Conservation (phyloP, 139 green algal species). For the Haematococcus sp. region DNA sequence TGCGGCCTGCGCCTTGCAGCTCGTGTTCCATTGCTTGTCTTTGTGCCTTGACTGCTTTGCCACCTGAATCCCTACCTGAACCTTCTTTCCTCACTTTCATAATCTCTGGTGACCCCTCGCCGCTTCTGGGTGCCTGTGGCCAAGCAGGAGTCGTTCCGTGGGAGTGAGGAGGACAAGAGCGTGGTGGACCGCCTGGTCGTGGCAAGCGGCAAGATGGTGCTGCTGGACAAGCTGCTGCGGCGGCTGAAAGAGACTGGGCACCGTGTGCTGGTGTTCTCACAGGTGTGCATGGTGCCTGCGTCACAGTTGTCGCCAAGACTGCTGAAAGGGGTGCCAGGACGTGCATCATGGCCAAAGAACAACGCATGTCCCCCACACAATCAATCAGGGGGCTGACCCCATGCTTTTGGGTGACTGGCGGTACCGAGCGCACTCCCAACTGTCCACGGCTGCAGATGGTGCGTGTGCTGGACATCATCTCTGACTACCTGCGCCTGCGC, state of each 20-base stretch:
- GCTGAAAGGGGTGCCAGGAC: not conserved
- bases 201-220: slow-evolving; percentile 81
- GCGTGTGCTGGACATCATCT: slow-evolving; percentile 92
- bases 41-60: no score
- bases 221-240: slow-evolving; percentile 93
- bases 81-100: no score
- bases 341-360: no score
- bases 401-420: no score
- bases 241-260: slow-evolving; percentile 85
- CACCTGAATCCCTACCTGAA: no score
- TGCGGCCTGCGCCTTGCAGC: not conserved
- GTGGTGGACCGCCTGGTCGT: slow-evolving; percentile 63
- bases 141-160: slow-evolving; percentile 48
- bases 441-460: slow-evolving; percentile 84
- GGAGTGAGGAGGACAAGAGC: slow-evolving; percentile 38
- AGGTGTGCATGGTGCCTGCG: slow-evolving; percentile 10
- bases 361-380: no score
- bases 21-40: no score
- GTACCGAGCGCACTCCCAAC: no score
- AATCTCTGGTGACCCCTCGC: no score
- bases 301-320: not conserved
- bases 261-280: slow-evolving; percentile 85
- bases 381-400: no score
- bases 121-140: no score
- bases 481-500: slow-evolving; percentile 87